phyloP scores from a whole-genome alignment of 192 early-diverging fungal species.

The Coemansia sp. region DNA sequence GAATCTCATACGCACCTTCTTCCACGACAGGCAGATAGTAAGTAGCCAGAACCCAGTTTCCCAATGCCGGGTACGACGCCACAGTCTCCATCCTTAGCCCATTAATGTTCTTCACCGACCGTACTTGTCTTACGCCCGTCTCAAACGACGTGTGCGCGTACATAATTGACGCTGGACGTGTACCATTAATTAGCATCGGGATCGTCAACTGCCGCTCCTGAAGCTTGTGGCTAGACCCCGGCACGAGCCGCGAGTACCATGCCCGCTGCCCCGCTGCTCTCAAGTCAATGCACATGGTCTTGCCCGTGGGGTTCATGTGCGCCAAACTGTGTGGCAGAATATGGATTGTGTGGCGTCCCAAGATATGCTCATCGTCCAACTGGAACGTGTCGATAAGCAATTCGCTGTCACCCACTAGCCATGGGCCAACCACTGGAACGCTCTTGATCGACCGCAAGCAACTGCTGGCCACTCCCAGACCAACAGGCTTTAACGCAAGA shows the following conservation, averaged over 20 bases:
- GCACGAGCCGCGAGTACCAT: conserved; percentile 32
- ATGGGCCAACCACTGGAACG: conserved; percentile 44
- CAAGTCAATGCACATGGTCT: conserved; percentile 37
- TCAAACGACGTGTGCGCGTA: conserved; percentile 48
- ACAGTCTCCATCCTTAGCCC: conserved; percentile 30
- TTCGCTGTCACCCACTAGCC: conserved; percentile 53
- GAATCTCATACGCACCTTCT: conserved; percentile 46
- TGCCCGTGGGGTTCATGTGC: conserved; percentile 45
- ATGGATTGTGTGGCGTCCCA: conserved; percentile 56
- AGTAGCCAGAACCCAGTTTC: conserved; percentile 46
- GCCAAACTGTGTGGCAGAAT: conserved; percentile 53
- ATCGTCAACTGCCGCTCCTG: conserved; percentile 22
- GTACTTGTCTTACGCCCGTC: conserved; percentile 36
- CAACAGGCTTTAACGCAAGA: conserved; percentile 44
- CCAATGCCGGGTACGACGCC: conserved; percentile 37
- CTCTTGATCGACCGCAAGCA: conserved; percentile 40
- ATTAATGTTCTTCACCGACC: conserved; percentile 26
- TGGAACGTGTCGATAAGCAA: conserved; percentile 49
- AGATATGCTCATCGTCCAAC: conserved; percentile 51
- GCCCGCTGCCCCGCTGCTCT: not conserved
- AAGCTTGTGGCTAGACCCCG: conserved; percentile 2
- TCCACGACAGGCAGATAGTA: conserved; percentile 41
- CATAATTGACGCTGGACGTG: conserved; percentile 37
- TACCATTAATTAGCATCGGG: conserved; percentile 54
- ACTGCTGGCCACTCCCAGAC: conserved; percentile 32